Evolutionary conservation across 495 filamentous ascomycete species (phyloP), one percentile per base, ranked within the genome.

Genomic region (Penicillium desertorum): DNA sequence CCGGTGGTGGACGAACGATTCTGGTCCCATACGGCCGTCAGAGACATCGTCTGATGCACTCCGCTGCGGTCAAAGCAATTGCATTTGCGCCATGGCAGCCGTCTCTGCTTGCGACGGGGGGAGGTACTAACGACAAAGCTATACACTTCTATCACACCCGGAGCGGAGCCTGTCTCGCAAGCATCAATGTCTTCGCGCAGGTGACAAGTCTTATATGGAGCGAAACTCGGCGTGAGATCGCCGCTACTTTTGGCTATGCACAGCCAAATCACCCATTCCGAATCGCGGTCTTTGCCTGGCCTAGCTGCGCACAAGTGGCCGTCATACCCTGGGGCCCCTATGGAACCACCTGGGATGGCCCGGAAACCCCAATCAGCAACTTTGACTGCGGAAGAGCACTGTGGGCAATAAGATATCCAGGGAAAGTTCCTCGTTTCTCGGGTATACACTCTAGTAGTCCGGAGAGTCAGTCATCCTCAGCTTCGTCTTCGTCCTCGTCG

Each of bases 81-180:
- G 94, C 94, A 10, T 98, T 98, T 73, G 96, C 94, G 43, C 94
- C 94, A 5, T 98, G 93, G 93, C 90, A 92, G 54, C 83, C 86
- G 30, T 88, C 88, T 17, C 77, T 98, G 1, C 75, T 98, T 46
- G 94, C 94, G 27, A 96, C 92, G 8, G 94, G 94, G 1, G 94
- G 94, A 27, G 94, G 94, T 19, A 88, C 88, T 47, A 96, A 96
- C 66, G 93, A 98, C 71, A 89, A 91, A 59, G 87, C 89, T 64
- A 96, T 98, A 49, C 94, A 97, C 73, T 98, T 98, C 74, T 96
- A 85, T 74, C 93, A 98, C 71, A 88, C 90, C 4, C 81, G 81
- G 16, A 92, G 91, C 3, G 94, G 95, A 3, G 86, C 90, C 10
- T 87, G 86, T 58, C 82, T 98, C 11, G 91, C 91, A 8, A 96